phyloP scores from a whole-genome alignment of 495 filamentous ascomycete species.

The Penicillium psychrofluorescens region DNA sequence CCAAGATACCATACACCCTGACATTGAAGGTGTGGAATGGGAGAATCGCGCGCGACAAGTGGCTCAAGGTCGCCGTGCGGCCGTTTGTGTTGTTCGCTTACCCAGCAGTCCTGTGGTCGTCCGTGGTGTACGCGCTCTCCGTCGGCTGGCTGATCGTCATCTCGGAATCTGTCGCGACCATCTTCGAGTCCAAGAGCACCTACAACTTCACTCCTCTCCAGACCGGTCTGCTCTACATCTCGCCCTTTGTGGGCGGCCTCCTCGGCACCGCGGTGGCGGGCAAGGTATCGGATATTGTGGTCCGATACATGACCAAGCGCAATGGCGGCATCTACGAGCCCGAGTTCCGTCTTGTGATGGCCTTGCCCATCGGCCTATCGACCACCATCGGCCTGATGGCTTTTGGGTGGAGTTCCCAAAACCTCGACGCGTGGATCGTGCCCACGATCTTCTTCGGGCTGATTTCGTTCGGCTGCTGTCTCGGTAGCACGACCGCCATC shows the following conservation, averaged over 20 bases:
- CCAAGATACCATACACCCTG: slow-evolving; percentile 60
- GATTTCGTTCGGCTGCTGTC: slow-evolving; percentile 87
- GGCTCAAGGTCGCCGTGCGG: slow-evolving; percentile 65
- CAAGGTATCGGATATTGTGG: slow-evolving; percentile 78
- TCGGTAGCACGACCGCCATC: slow-evolving; percentile 90
- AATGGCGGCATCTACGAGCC: slow-evolving; percentile 95
- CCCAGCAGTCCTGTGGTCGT: slow-evolving; percentile 85
- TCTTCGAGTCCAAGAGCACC: slow-evolving; percentile 56
- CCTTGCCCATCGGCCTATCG: slow-evolving; percentile 65
- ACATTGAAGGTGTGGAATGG: slow-evolving; percentile 71
- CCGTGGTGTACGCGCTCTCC: slow-evolving; percentile 77
- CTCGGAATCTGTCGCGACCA: slow-evolving; percentile 74
- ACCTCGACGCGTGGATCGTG: slow-evolving; percentile 76
- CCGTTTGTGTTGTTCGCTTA: slow-evolving; percentile 85
- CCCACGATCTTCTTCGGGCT: slow-evolving; percentile 90
- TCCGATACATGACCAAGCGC: slow-evolving; percentile 66
- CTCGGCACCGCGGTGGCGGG: slow-evolving; percentile 88
- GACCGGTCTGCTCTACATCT: slow-evolving; percentile 83
- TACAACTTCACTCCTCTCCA: slow-evolving; percentile 78
- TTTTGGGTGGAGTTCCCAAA: slow-evolving; percentile 81
- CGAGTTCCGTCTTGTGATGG: slow-evolving; percentile 93
- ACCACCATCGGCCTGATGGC: slow-evolving; percentile 87
- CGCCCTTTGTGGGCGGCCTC: slow-evolving; percentile 81
- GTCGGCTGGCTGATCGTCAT: slow-evolving; percentile 96
- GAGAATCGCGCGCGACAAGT: slow-evolving; percentile 67